phyloP scores from a whole-genome alignment of 1,284 basidiomycete species.

The Mycena citricolor region DNA sequence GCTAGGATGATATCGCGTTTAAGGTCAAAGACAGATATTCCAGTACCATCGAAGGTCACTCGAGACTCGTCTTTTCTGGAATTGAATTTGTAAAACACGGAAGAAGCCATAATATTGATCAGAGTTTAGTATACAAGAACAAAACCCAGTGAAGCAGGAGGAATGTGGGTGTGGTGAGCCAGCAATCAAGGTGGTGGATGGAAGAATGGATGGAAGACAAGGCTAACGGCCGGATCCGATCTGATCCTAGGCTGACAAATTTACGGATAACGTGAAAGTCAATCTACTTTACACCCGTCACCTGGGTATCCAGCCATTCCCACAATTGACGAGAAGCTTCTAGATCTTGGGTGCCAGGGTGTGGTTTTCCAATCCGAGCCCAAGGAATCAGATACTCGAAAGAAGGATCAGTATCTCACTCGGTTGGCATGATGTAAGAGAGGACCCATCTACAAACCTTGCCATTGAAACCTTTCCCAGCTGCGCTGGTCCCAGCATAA shows the following conservation, averaged over 20 bases:
- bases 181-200: no score
- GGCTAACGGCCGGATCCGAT: no score
- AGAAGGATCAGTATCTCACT: no score
- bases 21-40: slow-evolving; percentile 98
- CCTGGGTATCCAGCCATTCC: slow-evolving; percentile 28
- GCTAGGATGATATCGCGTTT: slow-evolving; percentile 98
- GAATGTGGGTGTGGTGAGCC: no score
- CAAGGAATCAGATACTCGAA: slow-evolving; percentile 29
- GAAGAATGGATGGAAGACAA: no score
- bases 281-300: slow-evolving; percentile 6
- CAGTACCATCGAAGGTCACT: slow-evolving; percentile 97
- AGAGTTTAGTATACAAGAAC: slow-evolving; percentile 27
- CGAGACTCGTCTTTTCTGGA: slow-evolving; percentile 93
- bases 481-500: slow-evolving; percentile 14
- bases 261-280: no score
- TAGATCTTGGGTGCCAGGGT: slow-evolving; percentile 13
- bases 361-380: slow-evolving; percentile 24
- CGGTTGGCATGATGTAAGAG: neutral
- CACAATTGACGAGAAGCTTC: slow-evolving; percentile 24
- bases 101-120: slow-evolving; percentile 73
- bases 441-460: slow-evolving; percentile 5
- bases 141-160: no score
- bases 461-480: slow-evolving; percentile 8
- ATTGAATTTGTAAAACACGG: slow-evolving; percentile 98
- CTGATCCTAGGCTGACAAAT: no score